Base-by-base conservation (phyloP, 2,329 filamentous ascomycete genomes). In the Volutella citrinella region DNA sequence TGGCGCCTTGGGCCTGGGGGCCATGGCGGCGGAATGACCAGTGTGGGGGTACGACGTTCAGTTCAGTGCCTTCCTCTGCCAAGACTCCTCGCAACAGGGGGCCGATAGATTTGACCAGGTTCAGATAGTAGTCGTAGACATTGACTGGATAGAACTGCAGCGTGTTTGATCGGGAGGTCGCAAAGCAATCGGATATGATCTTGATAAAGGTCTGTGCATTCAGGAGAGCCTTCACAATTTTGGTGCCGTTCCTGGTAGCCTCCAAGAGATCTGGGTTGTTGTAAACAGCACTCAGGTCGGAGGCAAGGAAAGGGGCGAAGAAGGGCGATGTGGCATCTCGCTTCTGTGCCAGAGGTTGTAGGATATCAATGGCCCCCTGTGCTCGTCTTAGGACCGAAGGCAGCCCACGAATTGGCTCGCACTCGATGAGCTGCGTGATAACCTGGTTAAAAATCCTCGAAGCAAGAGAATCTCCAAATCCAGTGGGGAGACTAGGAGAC, bases 11-110 rank as follows among this genome's bases (percentile, higher is more conserved):
- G 10, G 42, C 22, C 11, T 42, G 30, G 22, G 52, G 40, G 42
- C 57, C 45, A 38, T 61, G 45, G 8, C 55, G 64, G 44, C 54
- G 54, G 26, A 57, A 51, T 10, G 66, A 67, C 82, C 82, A 86
- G 38, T 80, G 70, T 22, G 80, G 73, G 2, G 91, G 88, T 30
- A 95, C 82, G 32, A 77, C 72, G 31, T 78, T 81, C 45, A 84
- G 76, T 27, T 96, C 69, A 1, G 82, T 68, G 21, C 90, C 84
- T 46, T 94, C 86, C 60, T 98, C 91, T 60, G 82, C 83, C n/a
- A 95, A 73, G 39, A 88, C 85, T 32, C 83, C 82, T 25, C 85
- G 78, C 45, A 96, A 75, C 12, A 98, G 66, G 16, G 81, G 80
- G 5, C 88, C 89, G 20, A 97, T 73, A 17, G 80, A 80, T 42